A percentile compares a stretch with the other conserved stretches of the same genome.
Evolutionary conservation across 2,329 filamentous ascomycete species (phyloP).

Genomic region (Fusarium lyarnte): DNA sequence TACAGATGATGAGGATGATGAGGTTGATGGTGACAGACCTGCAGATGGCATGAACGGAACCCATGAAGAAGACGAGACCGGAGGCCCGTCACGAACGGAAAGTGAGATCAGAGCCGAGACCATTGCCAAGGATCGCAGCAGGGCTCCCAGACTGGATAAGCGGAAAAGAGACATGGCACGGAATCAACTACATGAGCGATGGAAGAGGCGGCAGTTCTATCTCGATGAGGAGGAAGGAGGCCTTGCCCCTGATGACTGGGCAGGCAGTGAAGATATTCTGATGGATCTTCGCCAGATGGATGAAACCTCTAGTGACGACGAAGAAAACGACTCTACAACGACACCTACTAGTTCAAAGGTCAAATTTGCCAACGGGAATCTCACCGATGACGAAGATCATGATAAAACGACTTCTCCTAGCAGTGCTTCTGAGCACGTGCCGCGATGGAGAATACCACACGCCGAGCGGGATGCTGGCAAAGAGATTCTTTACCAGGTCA

Average conservation of each 20-base stretch:
- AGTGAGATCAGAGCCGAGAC: constrained; percentile 54
- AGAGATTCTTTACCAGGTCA: constrained; percentile 90
- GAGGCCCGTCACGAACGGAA: constrained; percentile 50
- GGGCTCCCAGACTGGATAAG: constrained; percentile 52
- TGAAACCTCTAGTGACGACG: constrained; percentile 57
- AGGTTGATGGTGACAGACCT: constrained; percentile 32
- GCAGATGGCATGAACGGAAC: constrained; percentile 40
- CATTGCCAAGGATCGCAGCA: constrained; percentile 49
- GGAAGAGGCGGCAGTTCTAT: constrained; percentile 82
- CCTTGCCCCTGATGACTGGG: constrained; percentile 70
- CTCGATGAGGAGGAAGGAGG: constrained; percentile 86
- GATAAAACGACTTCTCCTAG: constrained; percentile 78
- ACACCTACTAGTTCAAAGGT: constrained; percentile 84
- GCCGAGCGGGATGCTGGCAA: constrained; percentile 85
- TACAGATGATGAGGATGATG: constrained; percentile 45
- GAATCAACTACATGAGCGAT: constrained; percentile 72
- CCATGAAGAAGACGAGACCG: constrained; percentile 41
- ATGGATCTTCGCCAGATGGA: constrained; percentile 47
- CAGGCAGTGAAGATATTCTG: constrained; percentile 67
- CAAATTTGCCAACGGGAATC: constrained; percentile 76
- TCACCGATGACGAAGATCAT: constrained; percentile 75
- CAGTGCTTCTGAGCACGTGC: constrained; percentile 78
- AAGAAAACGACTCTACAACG: constrained; percentile 57
- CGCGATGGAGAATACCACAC: constrained; percentile 80
- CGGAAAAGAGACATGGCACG: constrained; percentile 57